Conservation (phyloP, 2,329 filamentous ascomycete genomes). For the Cladosporium phlei region DNA sequence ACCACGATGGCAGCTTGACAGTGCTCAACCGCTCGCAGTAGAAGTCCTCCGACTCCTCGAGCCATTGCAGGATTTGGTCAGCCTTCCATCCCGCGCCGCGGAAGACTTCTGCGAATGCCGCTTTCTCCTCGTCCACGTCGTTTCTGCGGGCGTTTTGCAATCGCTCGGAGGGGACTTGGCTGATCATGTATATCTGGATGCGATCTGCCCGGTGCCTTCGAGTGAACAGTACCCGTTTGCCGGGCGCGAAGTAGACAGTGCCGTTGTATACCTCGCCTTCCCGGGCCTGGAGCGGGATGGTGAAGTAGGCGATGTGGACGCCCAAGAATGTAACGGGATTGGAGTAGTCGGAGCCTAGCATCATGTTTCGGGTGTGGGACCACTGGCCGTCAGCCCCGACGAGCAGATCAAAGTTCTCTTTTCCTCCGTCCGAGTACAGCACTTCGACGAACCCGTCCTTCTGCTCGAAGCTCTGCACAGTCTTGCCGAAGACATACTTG, state of each 20-base stretch:
- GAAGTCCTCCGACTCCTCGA: neutral
- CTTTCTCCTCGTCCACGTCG: neutral
- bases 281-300: neutral
- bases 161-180: neutral
- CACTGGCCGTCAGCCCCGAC: conserved; percentile 7
- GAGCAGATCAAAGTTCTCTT: neutral
- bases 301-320: neutral
- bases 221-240: neutral
- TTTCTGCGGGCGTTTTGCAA: neutral
- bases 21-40: neutral
- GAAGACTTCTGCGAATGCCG: neutral
- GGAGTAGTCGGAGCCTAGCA: neutral
- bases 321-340: neutral
- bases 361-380: neutral
- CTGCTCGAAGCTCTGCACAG: conserved; percentile 16
- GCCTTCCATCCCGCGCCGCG: neutral
- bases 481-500: conserved; percentile 21
- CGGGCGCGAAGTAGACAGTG: neutral
- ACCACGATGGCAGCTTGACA: neutral
- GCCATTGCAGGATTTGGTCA: neutral
- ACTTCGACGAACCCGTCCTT: conserved; percentile 1
- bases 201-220: neutral
- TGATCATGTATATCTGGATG: neutral
- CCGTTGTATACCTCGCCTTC: neutral
- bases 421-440: neutral